These are phyloP conservation scores for Hygrophorus russula DNA, from an alignment of 768 basidiomycete species.

Conservation along the genomic window DNA sequence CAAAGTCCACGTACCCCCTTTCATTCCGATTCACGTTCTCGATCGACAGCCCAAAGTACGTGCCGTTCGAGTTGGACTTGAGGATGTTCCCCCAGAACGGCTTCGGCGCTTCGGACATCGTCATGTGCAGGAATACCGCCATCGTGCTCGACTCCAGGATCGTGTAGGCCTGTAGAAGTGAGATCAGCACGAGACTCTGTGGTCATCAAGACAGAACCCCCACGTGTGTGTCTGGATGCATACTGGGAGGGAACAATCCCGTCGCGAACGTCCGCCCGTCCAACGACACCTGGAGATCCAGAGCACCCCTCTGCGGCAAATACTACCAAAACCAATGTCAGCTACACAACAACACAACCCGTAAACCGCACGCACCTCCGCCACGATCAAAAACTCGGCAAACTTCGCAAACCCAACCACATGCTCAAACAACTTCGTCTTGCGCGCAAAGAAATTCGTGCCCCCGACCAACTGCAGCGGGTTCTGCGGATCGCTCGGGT, in stretches of 20 bases:
- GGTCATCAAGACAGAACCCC: constrained; percentile 17
- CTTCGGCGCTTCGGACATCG: constrained; percentile 65
- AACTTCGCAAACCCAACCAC: constrained; percentile 97
- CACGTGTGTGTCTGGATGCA: constrained; percentile 87
- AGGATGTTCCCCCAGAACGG: constrained; percentile 87
- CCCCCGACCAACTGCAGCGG: constrained; percentile 77
- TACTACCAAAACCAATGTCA: constrained; percentile 23
- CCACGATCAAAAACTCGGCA: constrained; percentile 92
- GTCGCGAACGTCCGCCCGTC: constrained; percentile 80
- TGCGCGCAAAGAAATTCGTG: constrained; percentile 54
- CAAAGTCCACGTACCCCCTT: constrained; percentile 87
- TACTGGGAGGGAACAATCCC: constrained; percentile 82
- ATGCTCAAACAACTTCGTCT: constrained; percentile 69
- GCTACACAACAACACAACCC: constrained; percentile 3
- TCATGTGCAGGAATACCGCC: constrained; percentile 92
- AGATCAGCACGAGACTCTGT: background rate
- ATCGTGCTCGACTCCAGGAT: constrained; percentile 90
- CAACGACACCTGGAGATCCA: constrained; percentile 86
- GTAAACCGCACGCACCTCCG: constrained; percentile 52
- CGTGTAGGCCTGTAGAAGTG: constrained; percentile 62
- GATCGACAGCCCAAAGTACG: constrained; percentile 83
- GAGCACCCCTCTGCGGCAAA: constrained; percentile 38
- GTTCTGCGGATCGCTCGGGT: constrained; percentile 27
- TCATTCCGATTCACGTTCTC: constrained; percentile 88
- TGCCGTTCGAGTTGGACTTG: constrained; percentile 97